Base-by-base conservation (phyloP, 495 filamentous ascomycete genomes). In the Copromyces sp. region DNA sequence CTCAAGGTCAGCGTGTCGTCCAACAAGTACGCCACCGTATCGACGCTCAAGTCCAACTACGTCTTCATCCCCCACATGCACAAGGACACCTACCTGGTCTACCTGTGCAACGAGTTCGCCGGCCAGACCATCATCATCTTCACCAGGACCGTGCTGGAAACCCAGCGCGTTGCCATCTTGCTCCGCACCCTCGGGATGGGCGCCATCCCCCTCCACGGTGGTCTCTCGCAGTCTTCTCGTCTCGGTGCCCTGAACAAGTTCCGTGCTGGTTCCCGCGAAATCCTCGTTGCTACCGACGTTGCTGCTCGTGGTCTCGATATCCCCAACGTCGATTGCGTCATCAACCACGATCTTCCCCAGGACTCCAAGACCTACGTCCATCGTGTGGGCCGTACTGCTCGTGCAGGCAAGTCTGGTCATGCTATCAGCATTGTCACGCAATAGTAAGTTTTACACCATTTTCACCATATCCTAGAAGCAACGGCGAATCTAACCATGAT, bases 241-340 rank as follows among this genome's bases (percentile, higher is more conserved):
- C 81, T 99, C 0, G 94, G 92, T 9, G 90, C 95, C 0, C 84
- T 98, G 16, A 90, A 90, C 77, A 98, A 97, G 81, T 98, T 99
- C 85, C 88, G 90, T 12, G 87, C 89, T 2, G 87, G 90, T 14
- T 87, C 83, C 68, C 85, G 94, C 11, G 87, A 94, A 72, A 94
- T 99, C 72, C 88, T 98, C 16, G 91, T 98, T n/a, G 94, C 94
- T 1, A 98, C 95, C 0, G 95, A 98, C 78, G 94, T 98, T 37
- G 95, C 96, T 4, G 93, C 95, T 9, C 88, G 95, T 77, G 95
- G 95, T 84, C 86, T 99, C 9, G 95, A 99, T 87, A 97, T 98
- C 73, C 94, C 95, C 29, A 89, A 89, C 65, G 95, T 99, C 4
- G 94, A 97, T 73, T 81, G 94, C 0, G 94, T 99, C 4, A 76